Conservation (phyloP, 371 early-diverging fungal genomes). For the Mucor sp. region DNA sequence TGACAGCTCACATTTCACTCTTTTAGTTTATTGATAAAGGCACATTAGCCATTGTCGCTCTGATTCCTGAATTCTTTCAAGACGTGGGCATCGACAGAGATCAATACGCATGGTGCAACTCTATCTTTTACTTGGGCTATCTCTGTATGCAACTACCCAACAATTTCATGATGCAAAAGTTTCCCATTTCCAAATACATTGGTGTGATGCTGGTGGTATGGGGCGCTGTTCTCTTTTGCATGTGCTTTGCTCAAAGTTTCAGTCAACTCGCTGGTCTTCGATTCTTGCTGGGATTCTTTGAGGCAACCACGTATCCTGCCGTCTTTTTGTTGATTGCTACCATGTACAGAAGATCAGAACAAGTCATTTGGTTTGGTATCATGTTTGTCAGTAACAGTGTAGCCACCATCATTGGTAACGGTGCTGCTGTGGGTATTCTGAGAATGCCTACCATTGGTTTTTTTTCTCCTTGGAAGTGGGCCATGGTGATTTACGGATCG, state of each 20-base stretch:
- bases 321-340: slow-evolving; percentile 38
- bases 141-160: slow-evolving; percentile 30
- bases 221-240: slow-evolving; percentile 27
- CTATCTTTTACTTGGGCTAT: slow-evolving; percentile 23
- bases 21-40: slow-evolving; percentile 4
- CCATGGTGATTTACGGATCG: slow-evolving; percentile 20
- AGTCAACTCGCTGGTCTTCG: slow-evolving; percentile 33
- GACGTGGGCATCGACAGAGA: slow-evolving; percentile 27
- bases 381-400: slow-evolving; percentile 36
- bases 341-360: slow-evolving; percentile 39
- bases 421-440: slow-evolving; percentile 35
- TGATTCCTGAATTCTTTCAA: slow-evolving; percentile 27
- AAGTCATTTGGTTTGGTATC: slow-evolving; percentile 29
- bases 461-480: slow-evolving; percentile 32
- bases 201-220: slow-evolving; percentile 21
- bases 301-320: slow-evolving; percentile 35
- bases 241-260: slow-evolving; percentile 27
- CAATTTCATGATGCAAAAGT: slow-evolving; percentile 21
- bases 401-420: slow-evolving; percentile 23
- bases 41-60: slow-evolving; percentile 28
- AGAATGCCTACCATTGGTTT: slow-evolving; percentile 20
- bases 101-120: slow-evolving; percentile 36
- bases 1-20: neutral
- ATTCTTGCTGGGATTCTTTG: slow-evolving; percentile 40
- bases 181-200: slow-evolving; percentile 19